Conservation (phyloP, 441 rosid genomes). For the Codiaeum variegatum region DNA sequence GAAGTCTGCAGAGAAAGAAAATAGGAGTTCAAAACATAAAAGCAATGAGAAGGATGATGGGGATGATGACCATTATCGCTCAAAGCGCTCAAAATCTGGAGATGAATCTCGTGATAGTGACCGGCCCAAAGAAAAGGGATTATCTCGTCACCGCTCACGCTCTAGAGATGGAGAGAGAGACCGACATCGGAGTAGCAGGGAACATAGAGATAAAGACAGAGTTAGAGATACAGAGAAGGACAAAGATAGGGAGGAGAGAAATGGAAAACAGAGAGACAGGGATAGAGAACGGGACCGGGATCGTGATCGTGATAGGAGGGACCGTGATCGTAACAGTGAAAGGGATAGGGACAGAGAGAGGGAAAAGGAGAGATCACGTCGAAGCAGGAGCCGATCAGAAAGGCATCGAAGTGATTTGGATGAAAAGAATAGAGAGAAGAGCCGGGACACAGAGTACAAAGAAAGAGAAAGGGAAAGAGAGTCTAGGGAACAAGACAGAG, state of each 20-base stretch:
- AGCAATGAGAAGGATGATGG: conserved; percentile 45
- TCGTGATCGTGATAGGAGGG: conserved; percentile 35
- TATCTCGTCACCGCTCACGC: conserved; percentile 54
- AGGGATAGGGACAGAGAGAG: conserved; percentile 39
- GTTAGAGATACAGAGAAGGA: conserved; percentile 45
- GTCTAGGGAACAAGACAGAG: conserved; percentile 63
- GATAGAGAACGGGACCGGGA: conserved; percentile 27
- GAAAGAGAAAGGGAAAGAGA: conserved; percentile 62
- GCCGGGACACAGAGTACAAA: conserved; percentile 52
- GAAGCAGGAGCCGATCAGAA: conserved; percentile 65
- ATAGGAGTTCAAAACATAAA: conserved; percentile 54
- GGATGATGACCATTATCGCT: conserved; percentile 34
- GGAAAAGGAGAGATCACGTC: conserved; percentile 49
- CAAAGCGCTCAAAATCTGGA: conserved; percentile 51
- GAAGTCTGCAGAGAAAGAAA: conserved; percentile 44
- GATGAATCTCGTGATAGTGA: conserved; percentile 48
- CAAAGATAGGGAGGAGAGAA: conserved; percentile 41
- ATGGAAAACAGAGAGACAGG: conserved; percentile 40
- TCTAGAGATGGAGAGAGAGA: conserved; percentile 59
- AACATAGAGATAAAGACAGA: conserved; percentile 49
- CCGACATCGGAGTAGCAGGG: conserved; percentile 42
- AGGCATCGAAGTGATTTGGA: conserved; percentile 53
- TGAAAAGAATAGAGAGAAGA: conserved; percentile 43
- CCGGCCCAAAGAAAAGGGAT: conserved; percentile 36
- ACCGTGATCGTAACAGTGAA: conserved; percentile 32